These are phyloP conservation scores for Tardiomyces depauwii DNA, from an alignment of 1,139 yeast species.

Conservation along the genomic window DNA sequence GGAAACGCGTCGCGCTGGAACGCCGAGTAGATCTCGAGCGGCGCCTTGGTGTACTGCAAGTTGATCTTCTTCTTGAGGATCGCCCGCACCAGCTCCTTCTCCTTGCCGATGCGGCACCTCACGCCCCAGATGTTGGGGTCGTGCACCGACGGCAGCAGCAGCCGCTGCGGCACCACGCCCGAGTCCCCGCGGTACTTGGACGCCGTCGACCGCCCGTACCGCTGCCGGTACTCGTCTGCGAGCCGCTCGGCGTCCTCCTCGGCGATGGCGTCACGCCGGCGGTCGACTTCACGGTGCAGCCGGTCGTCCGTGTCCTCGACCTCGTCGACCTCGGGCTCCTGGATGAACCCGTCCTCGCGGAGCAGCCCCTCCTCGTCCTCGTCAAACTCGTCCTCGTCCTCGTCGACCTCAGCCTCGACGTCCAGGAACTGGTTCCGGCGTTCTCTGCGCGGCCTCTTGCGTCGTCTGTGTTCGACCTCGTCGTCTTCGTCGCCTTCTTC, in stretches of 20 bases:
- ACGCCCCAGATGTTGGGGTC: constrained; percentile 97
- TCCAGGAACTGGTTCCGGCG: constrained; percentile 86
- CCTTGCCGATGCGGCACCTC: constrained; percentile 87
- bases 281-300: constrained; percentile 84
- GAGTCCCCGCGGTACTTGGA: constrained; percentile 83
- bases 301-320: constrained; percentile 49
- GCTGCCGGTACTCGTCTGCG: constrained; percentile 85
- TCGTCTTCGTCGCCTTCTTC: constrained; percentile 24
- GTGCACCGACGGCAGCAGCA: constrained; percentile 87
- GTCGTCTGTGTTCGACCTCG: constrained; percentile 36
- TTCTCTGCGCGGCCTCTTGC: constrained; percentile 56
- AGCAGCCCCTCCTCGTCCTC: constrained; percentile 87
- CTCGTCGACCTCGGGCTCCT: constrained; percentile 48
- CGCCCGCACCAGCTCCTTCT: constrained; percentile 80
- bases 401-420: constrained; percentile 99
- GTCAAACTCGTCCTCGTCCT: constrained; percentile 90
- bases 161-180: constrained; percentile 83
- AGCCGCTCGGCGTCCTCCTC: constrained; percentile 93
- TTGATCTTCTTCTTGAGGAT: constrained; percentile 68
- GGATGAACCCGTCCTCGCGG: constrained; percentile 52
- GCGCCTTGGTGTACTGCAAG: constrained; percentile 47
- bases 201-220: constrained; percentile 79
- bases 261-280: constrained; percentile 76
- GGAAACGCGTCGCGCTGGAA: constrained; percentile 90
- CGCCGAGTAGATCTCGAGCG: constrained; percentile 73